Percentiles rank a stretch among this genome's conserved stretches.
Evolutionary conservation across 352 stramenopile genomes (phyloP).

Genomic region (Pythium rishiriense): DNA sequence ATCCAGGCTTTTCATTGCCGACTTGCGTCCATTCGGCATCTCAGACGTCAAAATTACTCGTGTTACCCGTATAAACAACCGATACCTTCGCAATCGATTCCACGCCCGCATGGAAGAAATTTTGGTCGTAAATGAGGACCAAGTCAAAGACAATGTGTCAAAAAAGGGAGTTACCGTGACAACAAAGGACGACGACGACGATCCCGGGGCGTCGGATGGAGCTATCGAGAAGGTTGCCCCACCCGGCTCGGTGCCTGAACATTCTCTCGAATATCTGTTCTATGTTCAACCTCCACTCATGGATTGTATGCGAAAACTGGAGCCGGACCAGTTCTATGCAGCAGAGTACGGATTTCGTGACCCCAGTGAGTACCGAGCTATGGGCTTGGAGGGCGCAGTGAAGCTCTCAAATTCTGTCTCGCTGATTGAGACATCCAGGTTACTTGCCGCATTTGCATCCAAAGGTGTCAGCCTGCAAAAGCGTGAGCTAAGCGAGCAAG

Average conservation of each 20-base stretch:
- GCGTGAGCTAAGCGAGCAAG: constrained; percentile 20
- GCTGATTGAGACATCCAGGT: constrained; percentile 44
- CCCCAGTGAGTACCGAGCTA: constrained; percentile 43
- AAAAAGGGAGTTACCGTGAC: constrained; percentile 74
- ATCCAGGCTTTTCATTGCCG: constrained; percentile 58
- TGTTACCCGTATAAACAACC: constrained; percentile 89
- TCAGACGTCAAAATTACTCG: constrained; percentile 70
- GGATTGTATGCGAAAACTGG: constrained; percentile 37
- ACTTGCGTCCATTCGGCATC: constrained; percentile 59
- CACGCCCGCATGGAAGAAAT: constrained; percentile 81
- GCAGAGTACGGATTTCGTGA: constrained; percentile 73
- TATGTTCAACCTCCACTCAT: constrained; percentile 57
- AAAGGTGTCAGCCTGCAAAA: constrained; percentile 29
- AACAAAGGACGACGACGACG: constrained; percentile 37
- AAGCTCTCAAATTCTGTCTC: constrained; percentile 78
- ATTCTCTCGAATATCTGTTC: constrained; percentile 82
- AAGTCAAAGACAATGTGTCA: constrained; percentile 79
- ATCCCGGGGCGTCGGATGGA: neutral
- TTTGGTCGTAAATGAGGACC: constrained; percentile 48
- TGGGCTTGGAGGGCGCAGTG: constrained; percentile 58
- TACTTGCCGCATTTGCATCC: constrained; percentile 29
- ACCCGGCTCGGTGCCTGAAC: constrained; percentile 44
- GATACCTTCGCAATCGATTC: constrained; percentile 87
- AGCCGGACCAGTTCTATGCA: constrained; percentile 59
- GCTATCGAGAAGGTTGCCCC: constrained; percentile 14